Base-by-base conservation (phyloP, 2,329 filamentous ascomycete species). In the Colletotrichum viniferum region DNA sequence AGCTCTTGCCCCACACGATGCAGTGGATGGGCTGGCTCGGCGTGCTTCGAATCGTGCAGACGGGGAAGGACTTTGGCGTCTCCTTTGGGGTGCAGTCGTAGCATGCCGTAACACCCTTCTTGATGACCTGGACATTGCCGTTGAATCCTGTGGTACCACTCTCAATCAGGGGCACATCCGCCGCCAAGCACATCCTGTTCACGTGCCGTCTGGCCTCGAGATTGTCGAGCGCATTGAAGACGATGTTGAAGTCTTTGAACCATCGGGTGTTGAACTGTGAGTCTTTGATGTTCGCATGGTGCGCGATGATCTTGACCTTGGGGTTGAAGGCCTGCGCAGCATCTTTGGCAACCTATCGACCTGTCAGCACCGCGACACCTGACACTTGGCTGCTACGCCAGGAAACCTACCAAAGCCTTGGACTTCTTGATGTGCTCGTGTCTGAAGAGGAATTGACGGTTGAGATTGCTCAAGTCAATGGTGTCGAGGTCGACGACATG, bases 1-100 rank as follows among this genome's bases (percentile, higher is more conserved):
- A 99, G 83, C 96, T 98, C 86, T 98, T 99, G 24, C 92, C 96
- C 97, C 97, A 99, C 3, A 99, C 96, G 77, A 99, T 99, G 86
- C 97, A 98, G 85, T 99, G 97, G 58, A 99, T 98, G 1, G 96
- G 95, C 81, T 98, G 96, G 78, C 94, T 98, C 0, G 97, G 97
- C 0, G 96, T 99, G 83, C 95, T 98, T 83, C 97, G 92, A 80
- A 99, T 98, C 2, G 97, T 99, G 86, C 97, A 99, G 56, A 98
- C 96, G 3, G 97, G 96, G 81, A 97, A 98, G 2, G 94, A 94
- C 83, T 98, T 98, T 7, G 96, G 96, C 3, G 94, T 92, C 76
- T 96, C 94, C 84, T 99, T 99, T 3, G 92, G 90, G 16, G 92
- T 94, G 86, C 97, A 99, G 82, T 99, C 97, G 84, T 99, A 99